Evolutionary conservation across 2,329 filamentous ascomycete genomes (phyloP), one percentile per base, ranked within the genome.

Genomic region (Penicillium capsulatum): DNA sequence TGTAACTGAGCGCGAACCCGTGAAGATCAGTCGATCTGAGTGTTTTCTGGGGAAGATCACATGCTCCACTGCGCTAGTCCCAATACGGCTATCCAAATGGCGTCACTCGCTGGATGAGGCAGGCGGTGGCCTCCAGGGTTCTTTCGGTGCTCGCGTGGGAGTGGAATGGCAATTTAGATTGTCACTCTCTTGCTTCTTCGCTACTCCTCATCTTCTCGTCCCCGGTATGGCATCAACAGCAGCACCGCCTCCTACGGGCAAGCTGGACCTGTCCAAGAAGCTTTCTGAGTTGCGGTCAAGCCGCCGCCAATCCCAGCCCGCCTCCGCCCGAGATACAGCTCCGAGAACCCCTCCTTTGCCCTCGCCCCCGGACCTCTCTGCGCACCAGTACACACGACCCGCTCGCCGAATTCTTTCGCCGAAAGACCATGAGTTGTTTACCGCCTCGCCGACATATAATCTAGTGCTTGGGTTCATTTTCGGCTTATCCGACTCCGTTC

Each of bases 401-500:
- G 77, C 74, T 9, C 78, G 90, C 44, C 79, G 90, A 7, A 97
- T 98, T 36, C 70, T 98, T 9, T 91, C 89, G 3, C 73, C 73
- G 2, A 71, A 77, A 34, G 92, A 98, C 53, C 90, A 94, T 60
- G 75, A 86, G 13, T 68, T 88, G 3, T 98, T 97, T 57, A 75
- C 89, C 13, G 69, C 77, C 1, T 96, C 90, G 0, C 73, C 83
- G 0, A 83, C 90, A 5, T 84, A 86, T 63, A 73, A 73, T 6
- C 76, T 97, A 28, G 76, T 98, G 30, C 71, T 86, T 42, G 80
- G 86, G 14, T 98, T 95, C 68, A 75, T 96, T 46, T 96, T 95
- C 65, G 78, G 79, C 7, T 79, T 98, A 15, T 83, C 89, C 31
- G 90, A 96, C 55, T 81, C 85, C 3, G 86, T 95, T 31, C 71